Conservation (phyloP, 345 rosid genomes). For the Eucalyptus erythrocorys region DNA sequence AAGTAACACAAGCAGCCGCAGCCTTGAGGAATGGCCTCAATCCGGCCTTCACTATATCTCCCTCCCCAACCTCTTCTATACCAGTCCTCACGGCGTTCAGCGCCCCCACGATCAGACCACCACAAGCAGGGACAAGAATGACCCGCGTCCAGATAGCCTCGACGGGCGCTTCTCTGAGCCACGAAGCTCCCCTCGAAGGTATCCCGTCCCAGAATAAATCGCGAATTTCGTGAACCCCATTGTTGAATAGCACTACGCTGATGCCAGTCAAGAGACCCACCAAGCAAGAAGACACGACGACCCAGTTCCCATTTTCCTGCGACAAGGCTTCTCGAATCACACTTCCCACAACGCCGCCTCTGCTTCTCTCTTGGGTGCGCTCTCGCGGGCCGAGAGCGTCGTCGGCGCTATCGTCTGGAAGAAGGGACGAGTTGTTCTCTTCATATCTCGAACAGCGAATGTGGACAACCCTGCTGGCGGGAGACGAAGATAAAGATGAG, state of each 20-base stretch:
- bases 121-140: slow-evolving; percentile 56
- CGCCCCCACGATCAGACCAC: slow-evolving; percentile 60
- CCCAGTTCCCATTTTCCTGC: slow-evolving; percentile 7
- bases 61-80: background rate
- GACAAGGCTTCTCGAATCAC: background rate
- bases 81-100: slow-evolving; percentile 33
- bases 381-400: background rate
- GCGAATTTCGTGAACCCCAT: slow-evolving; percentile 55
- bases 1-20: slow-evolving; percentile 74
- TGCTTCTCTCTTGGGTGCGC: background rate
- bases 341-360: background rate
- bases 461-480: background rate
- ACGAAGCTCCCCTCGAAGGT: slow-evolving; percentile 72
- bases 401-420: background rate
- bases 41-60: slow-evolving; percentile 11
- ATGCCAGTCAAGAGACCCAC: slow-evolving; percentile 78
- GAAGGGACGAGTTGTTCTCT: background rate
- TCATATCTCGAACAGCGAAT: background rate
- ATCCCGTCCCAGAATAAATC: slow-evolving; percentile 91
- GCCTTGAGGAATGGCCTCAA: slow-evolving; percentile 59
- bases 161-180: slow-evolving; percentile 68
- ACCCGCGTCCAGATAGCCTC: slow-evolving; percentile 51
- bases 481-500: background rate
- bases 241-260: slow-evolving; percentile 68
- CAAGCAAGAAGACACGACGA: slow-evolving; percentile 45